Conservation (phyloP, 139 green algal species). For the Monoraphidium neglectum region DNA sequence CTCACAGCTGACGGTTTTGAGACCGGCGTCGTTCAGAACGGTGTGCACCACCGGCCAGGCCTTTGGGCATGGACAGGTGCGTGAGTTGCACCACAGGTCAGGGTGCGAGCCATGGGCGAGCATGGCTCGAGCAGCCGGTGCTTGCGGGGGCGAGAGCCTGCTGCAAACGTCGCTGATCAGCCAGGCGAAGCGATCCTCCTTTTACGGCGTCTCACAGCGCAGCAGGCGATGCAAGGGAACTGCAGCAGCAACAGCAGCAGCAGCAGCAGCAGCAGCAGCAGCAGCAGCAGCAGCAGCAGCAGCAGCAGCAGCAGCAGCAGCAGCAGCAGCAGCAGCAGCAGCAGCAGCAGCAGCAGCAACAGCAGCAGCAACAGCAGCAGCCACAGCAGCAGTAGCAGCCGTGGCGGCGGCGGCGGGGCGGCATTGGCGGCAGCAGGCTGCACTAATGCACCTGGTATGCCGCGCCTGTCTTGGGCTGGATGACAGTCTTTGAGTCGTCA, state of each 20-base stretch:
- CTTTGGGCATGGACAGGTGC: constrained; percentile 3
- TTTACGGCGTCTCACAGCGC: no score
- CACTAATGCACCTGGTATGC: constrained; percentile 11
- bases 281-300: no score
- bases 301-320: no score
- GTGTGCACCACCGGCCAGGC: constrained; percentile 35
- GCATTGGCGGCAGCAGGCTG: not conserved
- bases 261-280: not conserved
- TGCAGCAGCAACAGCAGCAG: not conserved
- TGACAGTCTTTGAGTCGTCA: constrained; percentile 15
- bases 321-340: not conserved
- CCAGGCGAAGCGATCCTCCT: no score
- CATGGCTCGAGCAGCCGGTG: no score
- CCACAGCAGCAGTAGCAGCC: not conserved
- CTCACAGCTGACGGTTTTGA: constrained; percentile 18
- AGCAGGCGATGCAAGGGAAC: not conserved
- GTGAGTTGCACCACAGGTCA: constrained; percentile 5
- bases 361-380: not conserved
- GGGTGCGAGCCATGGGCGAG: no score
- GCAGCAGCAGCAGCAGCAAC: not conserved
- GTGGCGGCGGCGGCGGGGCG: not conserved
- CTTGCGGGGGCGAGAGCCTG: no score
- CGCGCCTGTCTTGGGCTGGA: constrained; percentile 23
- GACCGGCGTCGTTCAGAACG: constrained; percentile 11
- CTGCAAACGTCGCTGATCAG: no score